phyloP scores from a whole-genome alignment of 2,329 filamentous ascomycete genomes.

The Paecilomyces niveus region DNA sequence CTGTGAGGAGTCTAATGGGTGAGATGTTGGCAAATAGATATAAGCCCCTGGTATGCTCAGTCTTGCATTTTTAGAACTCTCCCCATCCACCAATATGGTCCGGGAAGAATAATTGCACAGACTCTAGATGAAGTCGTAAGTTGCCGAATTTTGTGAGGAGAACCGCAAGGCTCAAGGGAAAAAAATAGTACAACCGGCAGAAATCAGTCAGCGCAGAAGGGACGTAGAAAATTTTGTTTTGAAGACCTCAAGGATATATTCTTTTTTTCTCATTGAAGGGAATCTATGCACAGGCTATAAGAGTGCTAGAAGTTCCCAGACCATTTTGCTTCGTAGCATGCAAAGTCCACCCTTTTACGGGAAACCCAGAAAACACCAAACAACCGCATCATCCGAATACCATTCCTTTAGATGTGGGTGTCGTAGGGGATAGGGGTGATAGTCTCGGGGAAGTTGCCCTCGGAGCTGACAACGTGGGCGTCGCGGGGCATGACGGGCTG shows the following conservation, averaged over 20 bases:
- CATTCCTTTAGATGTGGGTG: slow-evolving; percentile 78
- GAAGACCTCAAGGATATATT: slow-evolving; percentile 21
- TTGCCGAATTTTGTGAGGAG: background rate
- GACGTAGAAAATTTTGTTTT: slow-evolving; percentile 19
- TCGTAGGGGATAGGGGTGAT: slow-evolving; percentile 91
- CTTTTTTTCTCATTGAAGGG: slow-evolving; percentile 33
- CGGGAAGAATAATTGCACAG: background rate
- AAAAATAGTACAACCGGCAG: background rate
- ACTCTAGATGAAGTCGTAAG: background rate
- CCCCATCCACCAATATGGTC: background rate
- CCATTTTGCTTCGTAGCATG: slow-evolving; percentile 34
- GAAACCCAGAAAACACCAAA: slow-evolving; percentile 32
- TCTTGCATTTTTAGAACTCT: background rate
- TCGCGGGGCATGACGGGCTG: slow-evolving; percentile 73
- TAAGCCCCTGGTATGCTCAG: background rate
- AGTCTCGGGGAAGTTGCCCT: slow-evolving; percentile 83
- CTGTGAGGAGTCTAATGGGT: background rate
- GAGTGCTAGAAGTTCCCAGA: slow-evolving; percentile 32
- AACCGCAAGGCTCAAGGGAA: background rate
- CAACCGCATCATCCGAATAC: slow-evolving; percentile 28
- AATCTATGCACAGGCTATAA: slow-evolving; percentile 36
- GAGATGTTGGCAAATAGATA: background rate
- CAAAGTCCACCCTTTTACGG: slow-evolving; percentile 26
- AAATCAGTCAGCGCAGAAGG: background rate
- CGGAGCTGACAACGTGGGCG: slow-evolving; percentile 69